phyloP scores from a whole-genome alignment of 176 grass and related monocot genomes.

The Typha latifolia region DNA sequence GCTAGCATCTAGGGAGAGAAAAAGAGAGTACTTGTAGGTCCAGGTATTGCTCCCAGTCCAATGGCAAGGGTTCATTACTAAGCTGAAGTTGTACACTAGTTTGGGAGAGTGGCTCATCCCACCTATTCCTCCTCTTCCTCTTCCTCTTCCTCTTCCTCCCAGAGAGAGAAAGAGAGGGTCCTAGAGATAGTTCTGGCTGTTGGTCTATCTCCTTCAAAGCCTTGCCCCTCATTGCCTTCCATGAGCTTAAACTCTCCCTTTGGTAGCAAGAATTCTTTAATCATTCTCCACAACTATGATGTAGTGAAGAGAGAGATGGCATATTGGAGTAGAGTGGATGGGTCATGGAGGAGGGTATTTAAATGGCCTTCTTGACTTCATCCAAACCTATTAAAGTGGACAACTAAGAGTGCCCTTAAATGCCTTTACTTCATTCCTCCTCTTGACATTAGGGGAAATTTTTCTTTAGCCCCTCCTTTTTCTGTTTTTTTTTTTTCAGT shows the following conservation, averaged over 20 bases:
- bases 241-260: slow-evolving; percentile 7
- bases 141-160: slow-evolving; percentile 47
- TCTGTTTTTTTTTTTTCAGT: too few relatives aligned
- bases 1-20: neutral
- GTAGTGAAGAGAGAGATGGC: neutral
- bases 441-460: slow-evolving; percentile 13
- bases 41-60: slow-evolving; percentile 90
- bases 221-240: slow-evolving; percentile 12
- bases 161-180: slow-evolving; percentile 22
- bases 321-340: slow-evolving; percentile 24
- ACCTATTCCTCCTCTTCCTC: slow-evolving; percentile 49
- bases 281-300: slow-evolving; percentile 9
- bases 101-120: slow-evolving; percentile 26
- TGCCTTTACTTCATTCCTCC: slow-evolving; percentile 59
- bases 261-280: slow-evolving; percentile 27
- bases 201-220: slow-evolving; percentile 27
- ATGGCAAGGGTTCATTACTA: slow-evolving; percentile 50
- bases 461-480: too few relatives aligned
- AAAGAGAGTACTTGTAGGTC: slow-evolving; percentile 56
- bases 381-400: slow-evolving; percentile 78
- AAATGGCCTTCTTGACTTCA: slow-evolving; percentile 43
- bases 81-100: slow-evolving; percentile 63
- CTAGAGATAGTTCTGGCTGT: slow-evolving; percentile 51
- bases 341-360: slow-evolving; percentile 61
- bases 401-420: slow-evolving; percentile 78